Percentiles rank a stretch among this genome's conserved stretches.
Conservation (phyloP, 2,329 filamentous ascomycete species). For the Sarocladiaceae sp. region DNA sequence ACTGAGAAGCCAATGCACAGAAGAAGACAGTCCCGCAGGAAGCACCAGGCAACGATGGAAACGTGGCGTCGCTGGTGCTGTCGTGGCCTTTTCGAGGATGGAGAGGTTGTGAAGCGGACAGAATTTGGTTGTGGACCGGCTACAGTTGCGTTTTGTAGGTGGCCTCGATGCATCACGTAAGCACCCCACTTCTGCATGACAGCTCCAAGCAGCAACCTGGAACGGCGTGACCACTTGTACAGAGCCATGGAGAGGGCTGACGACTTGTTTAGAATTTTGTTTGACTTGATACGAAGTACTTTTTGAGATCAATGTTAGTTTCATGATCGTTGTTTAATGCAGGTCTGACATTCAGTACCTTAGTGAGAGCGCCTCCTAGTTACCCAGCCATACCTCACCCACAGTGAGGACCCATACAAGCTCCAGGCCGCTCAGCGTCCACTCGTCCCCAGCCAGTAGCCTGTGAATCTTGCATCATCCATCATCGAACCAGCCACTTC, state of each 20-base stretch:
- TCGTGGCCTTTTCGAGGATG: conserved; percentile 24
- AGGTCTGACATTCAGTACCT: too few relatives aligned
- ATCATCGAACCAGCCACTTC: neutral
- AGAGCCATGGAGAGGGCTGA: too few relatives aligned
- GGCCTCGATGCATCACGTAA: conserved; percentile 4
- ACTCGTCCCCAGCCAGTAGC: neutral
- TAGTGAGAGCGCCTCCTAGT: too few relatives aligned
- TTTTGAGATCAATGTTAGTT: too few relatives aligned
- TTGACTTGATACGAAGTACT: too few relatives aligned
- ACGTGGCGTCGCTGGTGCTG: conserved; percentile 25
- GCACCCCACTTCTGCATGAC: neutral
- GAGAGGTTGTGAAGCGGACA: conserved; percentile 1
- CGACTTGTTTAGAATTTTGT: too few relatives aligned
- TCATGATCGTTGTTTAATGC: too few relatives aligned
- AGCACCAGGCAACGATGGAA: conserved; percentile 21
- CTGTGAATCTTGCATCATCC: conserved; percentile 9
- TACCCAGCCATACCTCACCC: too few relatives aligned
- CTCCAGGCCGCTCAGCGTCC: neutral
- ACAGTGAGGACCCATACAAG: neutral
- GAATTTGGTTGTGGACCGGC: conserved; percentile 9
- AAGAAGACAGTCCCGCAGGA: conserved; percentile 10
- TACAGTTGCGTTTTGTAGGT: conserved; percentile 5
- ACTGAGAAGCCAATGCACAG: conserved; percentile 12
- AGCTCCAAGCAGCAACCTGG: neutral
- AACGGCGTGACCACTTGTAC: neutral